Conservation (phyloP, 352 stramenopile genomes). For the Phytophthora sp. region DNA sequence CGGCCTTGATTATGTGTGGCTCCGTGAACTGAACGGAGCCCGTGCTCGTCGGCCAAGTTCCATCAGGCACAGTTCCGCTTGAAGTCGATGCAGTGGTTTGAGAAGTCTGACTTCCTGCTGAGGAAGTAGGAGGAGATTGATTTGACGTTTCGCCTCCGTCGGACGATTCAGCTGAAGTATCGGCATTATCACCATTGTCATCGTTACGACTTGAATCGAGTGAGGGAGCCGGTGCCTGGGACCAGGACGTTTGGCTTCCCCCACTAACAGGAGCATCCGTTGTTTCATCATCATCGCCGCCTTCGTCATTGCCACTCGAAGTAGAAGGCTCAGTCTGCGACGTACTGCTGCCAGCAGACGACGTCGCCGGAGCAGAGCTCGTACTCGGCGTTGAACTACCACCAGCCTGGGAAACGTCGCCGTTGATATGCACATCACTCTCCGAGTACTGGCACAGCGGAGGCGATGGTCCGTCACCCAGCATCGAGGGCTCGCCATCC, state of each 20-base stretch:
- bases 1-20: constrained; percentile 34
- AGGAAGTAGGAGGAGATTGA: neutral
- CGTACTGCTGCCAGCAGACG: neutral
- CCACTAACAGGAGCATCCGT: neutral
- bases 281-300: neutral
- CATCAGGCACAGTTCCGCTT: neutral
- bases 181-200: neutral
- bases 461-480: constrained; percentile 25
- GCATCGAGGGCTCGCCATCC: constrained; percentile 4
- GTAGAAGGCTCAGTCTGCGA: neutral
- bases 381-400: constrained; percentile 1
- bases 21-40: constrained; percentile 10
- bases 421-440: constrained; percentile 27
- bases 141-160: neutral
- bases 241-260: constrained; percentile 3
- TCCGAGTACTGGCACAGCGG: constrained; percentile 24
- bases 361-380: neutral
- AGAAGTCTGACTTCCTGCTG: constrained; percentile 1
- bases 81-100: neutral
- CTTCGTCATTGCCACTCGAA: neutral
- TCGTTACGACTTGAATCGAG: neutral
- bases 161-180: neutral
- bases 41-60: neutral
- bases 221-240: neutral
- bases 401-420: neutral